Percentiles rank a stretch among this genome's conserved stretches.
Evolutionary conservation across 2,329 filamentous ascomycete genomes (phyloP).

Genomic region (Apiospora malaysiana): DNA sequence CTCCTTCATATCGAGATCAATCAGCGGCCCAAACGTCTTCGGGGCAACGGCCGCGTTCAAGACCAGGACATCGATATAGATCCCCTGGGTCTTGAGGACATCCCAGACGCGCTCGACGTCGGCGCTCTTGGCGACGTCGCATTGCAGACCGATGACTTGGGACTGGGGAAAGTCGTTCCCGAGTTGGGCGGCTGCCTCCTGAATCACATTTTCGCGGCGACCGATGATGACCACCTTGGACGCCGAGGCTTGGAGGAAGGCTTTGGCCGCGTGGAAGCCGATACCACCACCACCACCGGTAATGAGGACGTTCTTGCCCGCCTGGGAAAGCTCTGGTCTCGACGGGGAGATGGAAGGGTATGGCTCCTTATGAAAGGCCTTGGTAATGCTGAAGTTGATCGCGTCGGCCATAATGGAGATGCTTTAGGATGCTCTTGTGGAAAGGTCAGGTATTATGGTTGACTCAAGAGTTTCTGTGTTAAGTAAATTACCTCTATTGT

Average conservation of each 20-base stretch:
- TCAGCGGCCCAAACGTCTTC: background rate
- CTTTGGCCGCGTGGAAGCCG: constrained; percentile 35
- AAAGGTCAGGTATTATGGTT: background rate
- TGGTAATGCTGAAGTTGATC: constrained; percentile 30
- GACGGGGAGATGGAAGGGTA: constrained; percentile 46
- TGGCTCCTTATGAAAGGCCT: constrained; percentile 39
- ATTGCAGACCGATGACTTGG: background rate
- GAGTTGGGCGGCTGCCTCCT: constrained; percentile 48
- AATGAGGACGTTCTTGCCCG: constrained; percentile 22
- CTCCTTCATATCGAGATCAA: background rate
- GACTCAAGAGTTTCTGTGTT: background rate
- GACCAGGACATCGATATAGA: constrained; percentile 42
- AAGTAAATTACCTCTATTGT: background rate
- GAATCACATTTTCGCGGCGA: constrained; percentile 50
- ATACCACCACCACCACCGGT: constrained; percentile 28
- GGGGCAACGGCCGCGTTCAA: constrained; percentile 35
- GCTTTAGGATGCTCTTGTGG: background rate
- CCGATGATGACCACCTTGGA: constrained; percentile 60
- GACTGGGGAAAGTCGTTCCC: background rate
- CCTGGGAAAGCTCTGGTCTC: constrained; percentile 46
- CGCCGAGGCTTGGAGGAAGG: constrained; percentile 52
- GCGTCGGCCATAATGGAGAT: background rate
- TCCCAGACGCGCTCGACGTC: background rate
- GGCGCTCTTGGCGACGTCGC: background rate
- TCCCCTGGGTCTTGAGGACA: constrained; percentile 28